These are phyloP conservation scores for Pleurozium schreberi DNA, from an alignment of 225 moss, liverwort and hornwort genomes.

Conservation along the genomic window DNA sequence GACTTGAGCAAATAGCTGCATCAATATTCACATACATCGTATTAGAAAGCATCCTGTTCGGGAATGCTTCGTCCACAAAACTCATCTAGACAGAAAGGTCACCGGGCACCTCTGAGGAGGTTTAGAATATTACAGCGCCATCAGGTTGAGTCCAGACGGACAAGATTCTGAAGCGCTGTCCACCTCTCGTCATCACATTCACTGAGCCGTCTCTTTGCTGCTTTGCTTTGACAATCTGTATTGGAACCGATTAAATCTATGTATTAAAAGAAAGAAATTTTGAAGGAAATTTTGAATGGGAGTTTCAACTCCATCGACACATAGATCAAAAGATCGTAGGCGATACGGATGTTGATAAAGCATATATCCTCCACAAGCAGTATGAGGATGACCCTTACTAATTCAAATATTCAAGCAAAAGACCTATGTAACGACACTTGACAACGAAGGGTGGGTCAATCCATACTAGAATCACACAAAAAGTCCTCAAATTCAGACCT, in stretches of 20 bases:
- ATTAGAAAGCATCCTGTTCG: not conserved
- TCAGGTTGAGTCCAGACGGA: slow-evolving; percentile 79
- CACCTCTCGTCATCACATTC: slow-evolving; percentile 80
- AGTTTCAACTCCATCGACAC: not conserved
- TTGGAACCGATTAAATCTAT: not conserved
- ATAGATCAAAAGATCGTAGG: not conserved
- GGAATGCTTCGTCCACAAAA: not conserved
- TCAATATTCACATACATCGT: not conserved
- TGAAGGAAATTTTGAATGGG: not conserved
- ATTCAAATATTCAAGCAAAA: not conserved
- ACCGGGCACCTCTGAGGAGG: not conserved
- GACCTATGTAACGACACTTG: not conserved
- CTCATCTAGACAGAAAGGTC: not conserved
- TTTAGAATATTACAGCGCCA: slow-evolving; percentile 47
- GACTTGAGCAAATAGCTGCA: slow-evolving; percentile 84
- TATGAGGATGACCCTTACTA: not conserved
- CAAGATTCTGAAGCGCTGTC: slow-evolving; percentile 72
- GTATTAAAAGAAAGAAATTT: not conserved
- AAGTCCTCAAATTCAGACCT: slow-evolving; percentile 21
- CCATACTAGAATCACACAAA: not conserved
- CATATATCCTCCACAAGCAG: not conserved
- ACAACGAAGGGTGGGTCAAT: not conserved
- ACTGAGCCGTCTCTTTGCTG: slow-evolving; percentile 73
- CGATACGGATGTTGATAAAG: not conserved
- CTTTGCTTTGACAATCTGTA: slow-evolving; percentile 53